Base-by-base conservation (phyloP, 2,329 filamentous ascomycete species). In the Pseudogymnoascus sp. region DNA sequence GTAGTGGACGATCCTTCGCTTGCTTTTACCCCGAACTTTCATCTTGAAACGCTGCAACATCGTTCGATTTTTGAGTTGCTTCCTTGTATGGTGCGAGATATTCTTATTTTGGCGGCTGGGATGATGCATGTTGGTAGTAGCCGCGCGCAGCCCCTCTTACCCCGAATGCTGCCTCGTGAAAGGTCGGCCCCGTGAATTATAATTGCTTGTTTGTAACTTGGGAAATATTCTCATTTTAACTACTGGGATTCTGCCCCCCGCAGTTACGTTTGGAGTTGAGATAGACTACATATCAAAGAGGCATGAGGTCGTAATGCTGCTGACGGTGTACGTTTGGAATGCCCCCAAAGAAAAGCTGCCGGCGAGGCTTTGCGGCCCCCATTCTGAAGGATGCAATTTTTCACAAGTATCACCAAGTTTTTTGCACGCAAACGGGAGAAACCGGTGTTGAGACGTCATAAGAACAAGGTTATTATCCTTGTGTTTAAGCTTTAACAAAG, bases 401-500 rank as follows among this genome's bases (percentile, higher is more conserved):
- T 3, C 6, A 25, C 39, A 25, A 7, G 4, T n/a, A 48, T 48
- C 42, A n/a, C 12, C 42, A 48, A 29, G 21, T 36, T 29, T 48
- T n/a, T n/a, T 27, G 10, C 8, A 3, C 38, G 7, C 38, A 9
- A 21, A 10, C 38, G 38, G 42, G 6, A 5, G 2, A 29, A 48
- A 27, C 10, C 6, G 21, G 42, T 13, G 8, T 3, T 12, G 12
- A 48, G n/a, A 48, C 42, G 42, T 48, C 42, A 48, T 48, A 48
- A 27, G 42, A 48, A 48, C 42, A 48, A 48, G 42, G 42, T 48
- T 29, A n/a, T 48, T 48, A 48, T 48, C 42, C 39, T 42, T 29
- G 21, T n/a, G 21, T n/a, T 48, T 48, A 48, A 48, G 42, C 42
- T 48, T 48, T 48, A 29, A 10, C 42, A 48, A 48, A 27, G 42